Conservation (phyloP, 257 asterid species). For the Jacaranda copaia region DNA sequence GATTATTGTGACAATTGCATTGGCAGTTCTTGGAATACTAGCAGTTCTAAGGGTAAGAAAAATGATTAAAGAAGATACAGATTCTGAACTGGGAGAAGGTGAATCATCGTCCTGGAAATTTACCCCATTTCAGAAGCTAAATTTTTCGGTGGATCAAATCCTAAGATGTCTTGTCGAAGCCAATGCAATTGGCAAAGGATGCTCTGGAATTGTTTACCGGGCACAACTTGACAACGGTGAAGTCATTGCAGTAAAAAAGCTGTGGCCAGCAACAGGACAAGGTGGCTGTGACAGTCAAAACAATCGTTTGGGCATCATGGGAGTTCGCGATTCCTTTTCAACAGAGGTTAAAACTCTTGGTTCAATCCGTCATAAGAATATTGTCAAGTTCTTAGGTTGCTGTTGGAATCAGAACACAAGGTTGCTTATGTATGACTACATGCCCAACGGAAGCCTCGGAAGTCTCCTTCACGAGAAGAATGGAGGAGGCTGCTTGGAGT, state of each 20-base stretch:
- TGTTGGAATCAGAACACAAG: slow-evolving; percentile 79
- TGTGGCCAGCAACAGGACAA: slow-evolving; percentile 64
- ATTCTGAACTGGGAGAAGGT: slow-evolving; percentile 62
- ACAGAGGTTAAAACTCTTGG: slow-evolving; percentile 79
- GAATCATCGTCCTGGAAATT: slow-evolving; percentile 67
- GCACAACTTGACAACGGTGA: slow-evolving; percentile 67
- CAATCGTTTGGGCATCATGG: slow-evolving; percentile 43
- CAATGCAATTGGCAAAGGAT: slow-evolving; percentile 81
- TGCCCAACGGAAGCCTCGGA: slow-evolving; percentile 91
- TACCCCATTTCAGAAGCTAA: slow-evolving; percentile 78
- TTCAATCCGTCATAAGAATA: slow-evolving; percentile 79
- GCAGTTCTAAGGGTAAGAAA: slow-evolving; percentile 63
- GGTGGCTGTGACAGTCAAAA: slow-evolving; percentile 42
- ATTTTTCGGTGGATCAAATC: slow-evolving; percentile 63
- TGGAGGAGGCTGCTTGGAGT: slow-evolving; percentile 60
- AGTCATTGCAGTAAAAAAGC: slow-evolving; percentile 79
- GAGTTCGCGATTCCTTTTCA: slow-evolving; percentile 75
- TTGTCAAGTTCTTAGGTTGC: slow-evolving; percentile 81
- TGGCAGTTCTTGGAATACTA: slow-evolving; percentile 63
- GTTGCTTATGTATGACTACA: slow-evolving; percentile 84
- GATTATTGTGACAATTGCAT: slow-evolving; percentile 46
- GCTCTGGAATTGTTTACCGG: slow-evolving; percentile 81
- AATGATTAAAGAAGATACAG: slow-evolving; percentile 53
- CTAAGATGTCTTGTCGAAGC: slow-evolving; percentile 65
- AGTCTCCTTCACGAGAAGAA: slow-evolving; percentile 67